Percentiles rank a stretch among this genome's conserved stretches.
Evolutionary conservation across 2,329 filamentous ascomycete genomes (phyloP).

Genomic region (Leptographium radiaticola): DNA sequence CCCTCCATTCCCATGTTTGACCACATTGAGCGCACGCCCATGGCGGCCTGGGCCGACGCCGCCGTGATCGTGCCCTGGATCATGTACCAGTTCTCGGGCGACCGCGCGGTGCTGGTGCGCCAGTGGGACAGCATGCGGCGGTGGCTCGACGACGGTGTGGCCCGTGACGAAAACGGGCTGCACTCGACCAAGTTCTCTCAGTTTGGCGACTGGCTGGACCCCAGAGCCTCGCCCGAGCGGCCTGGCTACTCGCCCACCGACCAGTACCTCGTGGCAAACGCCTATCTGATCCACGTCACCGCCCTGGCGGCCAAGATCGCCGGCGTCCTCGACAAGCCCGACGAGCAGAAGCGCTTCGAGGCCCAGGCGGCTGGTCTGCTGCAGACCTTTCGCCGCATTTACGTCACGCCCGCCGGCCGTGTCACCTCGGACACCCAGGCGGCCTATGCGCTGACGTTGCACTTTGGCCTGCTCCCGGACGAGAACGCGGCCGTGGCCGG

Average conservation of each 20-base stretch:
- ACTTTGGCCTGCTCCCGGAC: slow-evolving; percentile 12
- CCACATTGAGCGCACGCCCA: neutral
- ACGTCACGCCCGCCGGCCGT: slow-evolving; percentile 11
- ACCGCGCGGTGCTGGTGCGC: slow-evolving; percentile 16
- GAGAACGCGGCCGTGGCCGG: slow-evolving; percentile 3
- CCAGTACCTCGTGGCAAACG: slow-evolving; percentile 23
- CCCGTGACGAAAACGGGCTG: slow-evolving; percentile 18
- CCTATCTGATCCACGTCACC: slow-evolving; percentile 24
- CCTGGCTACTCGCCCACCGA: slow-evolving; percentile 20
- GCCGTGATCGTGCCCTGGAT: slow-evolving; percentile 17
- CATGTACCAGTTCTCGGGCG: slow-evolving; percentile 17
- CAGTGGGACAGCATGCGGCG: slow-evolving; percentile 16
- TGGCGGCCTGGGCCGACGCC: slow-evolving; percentile 18
- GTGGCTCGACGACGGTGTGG: slow-evolving; percentile 15
- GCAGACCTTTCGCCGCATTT: slow-evolving; percentile 16
- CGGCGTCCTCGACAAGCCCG: slow-evolving; percentile 12
- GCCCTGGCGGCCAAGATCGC: slow-evolving; percentile 15
- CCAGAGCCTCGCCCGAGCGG: slow-evolving; percentile 20
- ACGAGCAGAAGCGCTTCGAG: slow-evolving; percentile 9
- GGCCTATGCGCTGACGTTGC: slow-evolving; percentile 15
- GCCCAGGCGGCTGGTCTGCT: slow-evolving; percentile 12
- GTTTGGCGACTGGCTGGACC: slow-evolving; percentile 28
- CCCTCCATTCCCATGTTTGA: slow-evolving; percentile 4
- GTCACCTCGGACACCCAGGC: slow-evolving; percentile 17
- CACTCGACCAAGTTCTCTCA: slow-evolving; percentile 16